phyloP scores from a whole-genome alignment of 495 filamentous ascomycete genomes.

The Aspergillus campestris region DNA sequence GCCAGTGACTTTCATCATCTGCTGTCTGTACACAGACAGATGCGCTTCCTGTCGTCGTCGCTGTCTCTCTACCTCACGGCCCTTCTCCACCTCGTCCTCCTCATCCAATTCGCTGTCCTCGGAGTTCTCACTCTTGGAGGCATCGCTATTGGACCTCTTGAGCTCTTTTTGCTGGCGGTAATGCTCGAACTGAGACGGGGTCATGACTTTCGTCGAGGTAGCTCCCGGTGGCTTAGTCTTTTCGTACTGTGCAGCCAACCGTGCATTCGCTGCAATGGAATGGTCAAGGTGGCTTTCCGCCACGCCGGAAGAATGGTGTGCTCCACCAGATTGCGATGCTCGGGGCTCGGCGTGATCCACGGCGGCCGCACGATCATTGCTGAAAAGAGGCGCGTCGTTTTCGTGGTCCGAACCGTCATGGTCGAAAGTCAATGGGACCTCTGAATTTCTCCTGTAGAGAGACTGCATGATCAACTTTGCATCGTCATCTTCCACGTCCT shows the following conservation, averaged over 20 bases:
- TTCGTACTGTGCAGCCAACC: conserved; percentile 43
- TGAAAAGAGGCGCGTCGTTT: conserved; percentile 43
- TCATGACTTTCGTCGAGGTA: conserved; percentile 70
- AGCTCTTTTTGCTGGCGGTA: conserved; percentile 75
- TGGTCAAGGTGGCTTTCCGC: conserved; percentile 40
- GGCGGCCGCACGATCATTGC: conserved; percentile 15
- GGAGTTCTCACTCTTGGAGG: conserved; percentile 41
- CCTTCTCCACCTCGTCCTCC: conserved; percentile 73
- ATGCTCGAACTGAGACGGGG: conserved; percentile 75
- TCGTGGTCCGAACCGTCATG: conserved; percentile 17
- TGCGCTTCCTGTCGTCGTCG: conserved; percentile 87
- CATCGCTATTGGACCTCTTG: conserved; percentile 41
- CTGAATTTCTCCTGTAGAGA: conserved; percentile 33
- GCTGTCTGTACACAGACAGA: conserved; percentile 81
- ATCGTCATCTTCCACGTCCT: conserved; percentile 55
- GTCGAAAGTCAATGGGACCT: conserved; percentile 17
- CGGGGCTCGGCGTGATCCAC: conserved; percentile 5
- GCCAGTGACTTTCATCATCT: conserved; percentile 96
- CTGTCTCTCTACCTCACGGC: conserved; percentile 62
- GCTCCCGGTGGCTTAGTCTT: conserved; percentile 30
- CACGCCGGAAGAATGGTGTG: conserved; percentile 18
- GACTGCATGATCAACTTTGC: conserved; percentile 58
- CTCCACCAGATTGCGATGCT: conserved; percentile 13
- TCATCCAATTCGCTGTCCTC: conserved; percentile 60
- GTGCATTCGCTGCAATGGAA: conserved; percentile 46